Base-by-base conservation (phyloP, 164 flowering plant genomes). In the Tetracentron sinense region DNA sequence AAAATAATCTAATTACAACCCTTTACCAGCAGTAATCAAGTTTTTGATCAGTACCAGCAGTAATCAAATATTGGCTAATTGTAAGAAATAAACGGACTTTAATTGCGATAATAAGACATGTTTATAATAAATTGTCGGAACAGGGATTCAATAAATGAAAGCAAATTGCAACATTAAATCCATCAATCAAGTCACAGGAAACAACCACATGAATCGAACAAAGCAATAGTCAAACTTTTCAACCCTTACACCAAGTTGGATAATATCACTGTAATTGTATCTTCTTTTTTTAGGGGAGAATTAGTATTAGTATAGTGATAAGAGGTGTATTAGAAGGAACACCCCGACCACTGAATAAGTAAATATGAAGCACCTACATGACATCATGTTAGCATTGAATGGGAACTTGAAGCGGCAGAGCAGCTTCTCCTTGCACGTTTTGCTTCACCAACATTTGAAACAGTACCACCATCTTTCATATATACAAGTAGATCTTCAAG, bases 401-500 rank as follows among this genome's bases (percentile, higher is more conserved):
- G 63, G 54, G 78, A 69, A 63, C 46, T 72, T 65, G 83, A 72
- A 61, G 73, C 48, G 23, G 48, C 50, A 56, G 75, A 67, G 7
- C 54, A 15, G 64, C 67, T 66, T 61, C 67, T 70, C 67, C 66
- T 79, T 48, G 62, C 61, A 56, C 20, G 63, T 60, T 78, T 85
- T 19, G 61, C 70, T 52, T 72, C 72, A 38, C 69, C 68, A 58
- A 46, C 48, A 27, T 53, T 61, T 21, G 52, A 54, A 58, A n/a
- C 22, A 30, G 56, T 12, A 64, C 56, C 67, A 52, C 48, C 57
- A 51, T 74, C 74, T 63, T 77, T 77, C 42, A 72, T 62, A 56
- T 58, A 77, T 42, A 35, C 49, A 38, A 88, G 74, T 26, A 87
- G 55, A 64, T 82, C 85, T 67, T 80, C 87, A 75, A 83, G 64